Evolutionary conservation across 495 filamentous ascomycete species (phyloP), one percentile per base, ranked within the genome.

Genomic region (Lasiosphaeriaceae sp.): DNA sequence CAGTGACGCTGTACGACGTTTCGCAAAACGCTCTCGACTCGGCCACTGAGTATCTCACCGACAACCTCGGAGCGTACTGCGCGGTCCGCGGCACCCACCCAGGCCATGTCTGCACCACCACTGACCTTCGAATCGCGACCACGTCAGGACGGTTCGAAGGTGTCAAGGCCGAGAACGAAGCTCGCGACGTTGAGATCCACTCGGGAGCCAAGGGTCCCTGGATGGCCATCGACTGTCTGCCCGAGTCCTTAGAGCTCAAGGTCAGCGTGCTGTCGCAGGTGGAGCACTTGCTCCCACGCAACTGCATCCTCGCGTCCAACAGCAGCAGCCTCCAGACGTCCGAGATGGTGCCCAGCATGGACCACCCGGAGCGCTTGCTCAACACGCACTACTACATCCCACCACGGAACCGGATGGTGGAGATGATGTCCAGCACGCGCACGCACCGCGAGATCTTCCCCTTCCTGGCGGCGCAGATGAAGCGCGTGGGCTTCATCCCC

Each of bases 311-410:
- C 19, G 80, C 76, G 0, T 76, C 79, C 29, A 85, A 81, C 62
- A 78, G 74, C 22, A 75, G 72, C 11, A 78, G 74, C 11, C 80
- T 77, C 62, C 76, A 72, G 51, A 73, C 76, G 11, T 67, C 68
- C 0, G 73, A 79, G 46, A 79, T 83, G 70, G 61, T 79, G 1
- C 65, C 60, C 35, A 67, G 74, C 62, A 78, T 53, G 62, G 62
- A 14, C 57, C 68, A 44, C 57, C 60, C 72, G 39, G 60, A 60
- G 11, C 71, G 74, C 0, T 57, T 82, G 14, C 62, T 79, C 44
- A 85, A 84, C 63, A 79, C 77, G 50, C 80, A 84, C 66, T 85
- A 78, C 64, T 72, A 72, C 48, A 81, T 83, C 73, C 83, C 81
- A 50, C 83, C 83, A 12, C 63, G 64, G 29, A 75, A 76, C 52